Base-by-base conservation (phyloP, 1,284 basidiomycete genomes). In the Kwoniella shivajii region DNA sequence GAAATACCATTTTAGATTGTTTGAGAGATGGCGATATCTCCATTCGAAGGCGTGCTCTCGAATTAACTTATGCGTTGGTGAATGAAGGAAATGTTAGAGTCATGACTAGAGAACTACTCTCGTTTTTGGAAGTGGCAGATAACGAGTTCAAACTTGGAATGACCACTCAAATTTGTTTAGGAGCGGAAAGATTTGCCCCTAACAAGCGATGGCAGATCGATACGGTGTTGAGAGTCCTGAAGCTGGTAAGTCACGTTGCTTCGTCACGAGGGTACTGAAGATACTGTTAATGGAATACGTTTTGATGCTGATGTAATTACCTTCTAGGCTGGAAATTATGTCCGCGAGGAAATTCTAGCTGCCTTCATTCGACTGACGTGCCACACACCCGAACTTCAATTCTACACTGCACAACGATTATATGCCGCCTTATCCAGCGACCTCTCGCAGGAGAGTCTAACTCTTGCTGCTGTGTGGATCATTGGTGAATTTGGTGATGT, bases 151-250 rank as follows among this genome's bases (percentile, higher is more conserved):
- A 99, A 80, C 84, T 92, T 4, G 89, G 91, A 1, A 89, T 99
- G 86, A 99, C 96, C 0, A 97, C 95, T 0, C 95, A 99, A 77
- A 95, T 99, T 60, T 92, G 89, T 64, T 81, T 98, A 22, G 95
- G 94, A 2, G 96, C 96, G 0, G 96, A 99, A 77, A 84, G 92
- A 46, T 99, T 91, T 73, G 95, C 96, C 2, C 96, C 96, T 0
- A 98, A 97, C 78, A 94, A 93, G 79, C 83, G 96, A 65, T 99
- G 96, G 96, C 96, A 99, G 75, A 98, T 99, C 61, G 96, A 99
- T 77, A 98, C 96, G 0, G 90, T 97, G 9, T 80, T 99, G 53
- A 85, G 96, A 22, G 91, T 95, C 1, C 80, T 99, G 62, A 95
- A 92, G 77, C 80, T 98, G 68, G 92, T 93, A 57, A 64, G 88